Percentiles rank a stretch among this genome's conserved stretches.
phyloP scores from a whole-genome alignment of 2,329 filamentous ascomycete species.

The Colletotrichum sidae region DNA sequence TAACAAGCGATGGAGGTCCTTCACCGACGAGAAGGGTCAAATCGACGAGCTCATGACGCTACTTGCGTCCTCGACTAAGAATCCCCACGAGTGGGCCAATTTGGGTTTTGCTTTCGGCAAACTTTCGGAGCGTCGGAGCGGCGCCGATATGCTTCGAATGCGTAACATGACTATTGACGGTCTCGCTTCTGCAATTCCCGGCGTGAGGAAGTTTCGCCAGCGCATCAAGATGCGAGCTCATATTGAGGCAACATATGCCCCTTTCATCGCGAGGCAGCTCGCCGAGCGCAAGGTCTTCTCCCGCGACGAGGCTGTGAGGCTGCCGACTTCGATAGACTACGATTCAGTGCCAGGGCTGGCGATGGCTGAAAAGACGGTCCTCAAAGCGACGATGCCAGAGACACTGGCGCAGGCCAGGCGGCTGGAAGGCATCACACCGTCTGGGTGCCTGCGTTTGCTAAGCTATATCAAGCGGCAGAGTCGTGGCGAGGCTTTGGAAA shows the following conservation, averaged over 20 bases:
- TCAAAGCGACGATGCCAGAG: conserved; percentile 80
- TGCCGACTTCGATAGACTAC: conserved; percentile 85
- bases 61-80: conserved; percentile 69
- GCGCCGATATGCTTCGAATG: conserved; percentile 83
- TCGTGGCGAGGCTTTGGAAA: conserved; percentile 22
- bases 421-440: conserved; percentile 81
- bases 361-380: conserved; percentile 78
- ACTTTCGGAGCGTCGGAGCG: conserved; percentile 66
- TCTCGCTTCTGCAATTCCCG: conserved; percentile 69
- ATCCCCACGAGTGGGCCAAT: conserved; percentile 74
- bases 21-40: conserved; percentile 72
- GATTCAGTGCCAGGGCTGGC: conserved; percentile 78
- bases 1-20: conserved; percentile 81
- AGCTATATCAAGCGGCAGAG: conserved; percentile 63
- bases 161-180: conserved; percentile 68
- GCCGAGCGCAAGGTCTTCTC: conserved; percentile 74
- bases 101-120: conserved; percentile 75
- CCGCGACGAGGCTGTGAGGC: conserved; percentile 78
- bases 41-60: conserved; percentile 73
- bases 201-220: conserved; percentile 63
- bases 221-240: conserved; percentile 76
- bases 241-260: conserved; percentile 88
- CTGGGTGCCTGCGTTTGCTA: conserved; percentile 70
- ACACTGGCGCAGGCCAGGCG: conserved; percentile 89
- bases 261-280: conserved; percentile 82